Evolutionary conservation across 129 eudicot species (phyloP).

Genomic region (Rutidosis leptorrhynchoides): DNA sequence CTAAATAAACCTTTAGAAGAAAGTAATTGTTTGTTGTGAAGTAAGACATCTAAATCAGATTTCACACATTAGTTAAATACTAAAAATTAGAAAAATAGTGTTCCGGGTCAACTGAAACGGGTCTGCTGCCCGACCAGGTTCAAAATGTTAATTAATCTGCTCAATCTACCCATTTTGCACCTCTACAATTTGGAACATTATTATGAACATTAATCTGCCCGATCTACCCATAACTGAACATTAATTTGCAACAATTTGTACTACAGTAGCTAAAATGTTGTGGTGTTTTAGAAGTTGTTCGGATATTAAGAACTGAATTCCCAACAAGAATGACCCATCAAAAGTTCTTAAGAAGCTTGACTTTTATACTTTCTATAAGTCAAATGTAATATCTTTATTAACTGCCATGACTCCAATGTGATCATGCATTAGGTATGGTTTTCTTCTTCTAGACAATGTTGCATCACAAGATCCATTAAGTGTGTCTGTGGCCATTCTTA

Average conservation of each 20-base stretch:
- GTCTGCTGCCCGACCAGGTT: neutral
- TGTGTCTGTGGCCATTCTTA: conserved; percentile 75
- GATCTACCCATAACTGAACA: conserved; percentile 2
- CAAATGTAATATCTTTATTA: neutral
- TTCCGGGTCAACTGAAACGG: neutral
- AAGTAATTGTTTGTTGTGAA: too few species aligned
- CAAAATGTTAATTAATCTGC: neutral
- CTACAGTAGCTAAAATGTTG: conserved; percentile 79
- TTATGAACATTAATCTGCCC: too few species aligned
- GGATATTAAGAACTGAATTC: conserved; percentile 82
- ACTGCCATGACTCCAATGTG: neutral
- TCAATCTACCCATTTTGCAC: too few species aligned
- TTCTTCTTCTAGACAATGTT: conserved; percentile 65
- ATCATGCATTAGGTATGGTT: conserved; percentile 62
- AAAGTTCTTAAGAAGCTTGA: conserved; percentile 74
- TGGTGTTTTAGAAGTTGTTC: conserved; percentile 88
- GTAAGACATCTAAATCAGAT: neutral
- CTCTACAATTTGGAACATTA: too few species aligned
- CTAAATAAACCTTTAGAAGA: too few species aligned
- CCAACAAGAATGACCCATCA: conserved; percentile 88
- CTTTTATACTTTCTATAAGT: neutral
- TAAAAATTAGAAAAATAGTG: neutral
- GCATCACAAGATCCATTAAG: conserved; percentile 79
- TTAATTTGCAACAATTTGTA: conserved; percentile 62
- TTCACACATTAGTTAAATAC: neutral